These are phyloP conservation scores for Leishmania guyanensis DNA, from an alignment of 208 protist genomes.

Conservation along the genomic window DNA sequence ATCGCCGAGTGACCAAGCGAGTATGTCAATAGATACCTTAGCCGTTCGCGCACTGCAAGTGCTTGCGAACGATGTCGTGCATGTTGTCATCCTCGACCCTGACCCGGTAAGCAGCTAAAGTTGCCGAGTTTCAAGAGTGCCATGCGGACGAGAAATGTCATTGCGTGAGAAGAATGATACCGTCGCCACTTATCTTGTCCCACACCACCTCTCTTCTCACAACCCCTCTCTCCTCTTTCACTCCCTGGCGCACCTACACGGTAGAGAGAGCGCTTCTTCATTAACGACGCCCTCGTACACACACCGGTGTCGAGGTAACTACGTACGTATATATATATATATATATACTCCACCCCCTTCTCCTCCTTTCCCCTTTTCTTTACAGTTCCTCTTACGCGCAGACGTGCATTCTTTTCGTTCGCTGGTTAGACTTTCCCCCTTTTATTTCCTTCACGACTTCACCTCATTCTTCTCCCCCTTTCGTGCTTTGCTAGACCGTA, in stretches of 20 bases:
- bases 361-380: not conserved
- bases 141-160: not conserved
- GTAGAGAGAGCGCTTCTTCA: not conserved
- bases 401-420: constrained; percentile 5
- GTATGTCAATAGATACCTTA: not conserved
- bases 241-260: not conserved
- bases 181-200: not conserved
- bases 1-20: not conserved
- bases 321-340: too few relatives aligned
- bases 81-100: not conserved
- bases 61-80: not conserved
- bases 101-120: not conserved
- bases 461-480: not conserved
- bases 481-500: not conserved
- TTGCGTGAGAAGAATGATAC: not conserved
- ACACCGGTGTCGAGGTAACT: not conserved
- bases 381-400: not conserved
- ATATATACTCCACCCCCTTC: not conserved
- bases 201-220: not conserved
- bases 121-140: not conserved
- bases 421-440: not conserved
- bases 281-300: not conserved
- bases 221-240: not conserved
- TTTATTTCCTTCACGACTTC: not conserved
- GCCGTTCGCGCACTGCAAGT: not conserved